Percentiles rank a stretch among this genome's conserved stretches.
Evolutionary conservation across 2,329 filamentous ascomycete genomes (phyloP).

Genomic region (Ophiocordyceps australis): DNA sequence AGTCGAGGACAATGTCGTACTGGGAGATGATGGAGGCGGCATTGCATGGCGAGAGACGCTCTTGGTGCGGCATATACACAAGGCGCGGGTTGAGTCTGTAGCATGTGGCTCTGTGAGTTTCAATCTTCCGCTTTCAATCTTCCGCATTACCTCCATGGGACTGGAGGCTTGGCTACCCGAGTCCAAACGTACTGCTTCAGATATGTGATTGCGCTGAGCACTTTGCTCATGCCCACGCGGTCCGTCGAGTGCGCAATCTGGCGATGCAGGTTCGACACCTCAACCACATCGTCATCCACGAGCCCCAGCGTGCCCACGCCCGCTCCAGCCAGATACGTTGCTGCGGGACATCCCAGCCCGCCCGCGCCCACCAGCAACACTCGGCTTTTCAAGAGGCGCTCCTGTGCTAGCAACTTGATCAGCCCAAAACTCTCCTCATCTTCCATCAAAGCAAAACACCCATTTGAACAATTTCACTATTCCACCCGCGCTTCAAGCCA

Average conservation of each 20-base stretch:
- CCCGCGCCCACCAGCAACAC: conserved; percentile 77
- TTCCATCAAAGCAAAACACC: too few relatives aligned
- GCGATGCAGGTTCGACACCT: conserved; percentile 79
- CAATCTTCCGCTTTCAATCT: too few relatives aligned
- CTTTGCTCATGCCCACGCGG: conserved; percentile 60
- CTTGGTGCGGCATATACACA: conserved; percentile 41
- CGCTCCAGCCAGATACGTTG: conserved; percentile 80
- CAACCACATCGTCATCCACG: conserved; percentile 75
- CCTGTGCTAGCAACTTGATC: conserved; percentile 40
- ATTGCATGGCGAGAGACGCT: conserved; percentile 50
- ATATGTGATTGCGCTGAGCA: conserved; percentile 53
- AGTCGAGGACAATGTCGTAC: conserved; percentile 83
- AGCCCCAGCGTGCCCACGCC: conserved; percentile 72
- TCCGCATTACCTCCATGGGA: not conserved
- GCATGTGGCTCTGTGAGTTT: conserved; percentile 3
- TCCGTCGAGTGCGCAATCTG: conserved; percentile 66
- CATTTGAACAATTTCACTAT: too few relatives aligned
- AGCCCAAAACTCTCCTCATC: too few relatives aligned
- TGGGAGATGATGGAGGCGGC: conserved; percentile 44
- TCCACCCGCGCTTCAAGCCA: too few relatives aligned
- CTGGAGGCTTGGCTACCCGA: not conserved
- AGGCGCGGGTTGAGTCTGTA: conserved; percentile 55
- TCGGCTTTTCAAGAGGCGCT: conserved; percentile 48
- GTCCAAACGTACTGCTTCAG: conserved; percentile 27
- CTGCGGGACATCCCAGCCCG: conserved; percentile 80